Evolutionary conservation across 768 basidiomycete genomes (phyloP).

Genomic region (Phaeotremella fagi): DNA sequence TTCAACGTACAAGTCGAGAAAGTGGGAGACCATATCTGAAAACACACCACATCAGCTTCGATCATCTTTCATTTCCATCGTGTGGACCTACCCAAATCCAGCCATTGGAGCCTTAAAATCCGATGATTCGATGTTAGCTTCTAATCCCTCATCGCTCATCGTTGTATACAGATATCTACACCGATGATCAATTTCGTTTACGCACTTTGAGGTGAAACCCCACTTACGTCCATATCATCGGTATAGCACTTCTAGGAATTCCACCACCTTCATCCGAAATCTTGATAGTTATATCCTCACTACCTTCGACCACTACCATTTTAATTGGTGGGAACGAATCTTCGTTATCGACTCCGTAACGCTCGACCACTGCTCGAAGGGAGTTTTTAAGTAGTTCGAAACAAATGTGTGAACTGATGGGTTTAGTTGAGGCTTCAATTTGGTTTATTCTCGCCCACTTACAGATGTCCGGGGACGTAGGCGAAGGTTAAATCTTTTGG

Average conservation of each 20-base stretch:
- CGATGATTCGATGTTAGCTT: conserved; percentile 53
- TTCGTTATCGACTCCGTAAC: conserved; percentile 75
- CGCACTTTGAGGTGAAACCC: conserved; percentile 39
- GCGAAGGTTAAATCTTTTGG: conserved; percentile 78
- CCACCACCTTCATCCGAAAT: conserved; percentile 96
- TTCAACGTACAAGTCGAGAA: conserved; percentile 69
- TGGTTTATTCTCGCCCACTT: conserved; percentile 16
- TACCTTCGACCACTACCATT: conserved; percentile 93
- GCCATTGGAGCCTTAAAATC: conserved; percentile 97
- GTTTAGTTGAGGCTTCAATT: neutral
- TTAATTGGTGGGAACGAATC: conserved; percentile 82
- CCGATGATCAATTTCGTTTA: no score
- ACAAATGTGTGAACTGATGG: conserved; percentile 71
- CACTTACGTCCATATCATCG: conserved; percentile 98
- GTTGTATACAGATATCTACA: conserved; percentile 49
- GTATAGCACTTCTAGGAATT: conserved; percentile 69
- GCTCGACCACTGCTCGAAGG: conserved; percentile 89
- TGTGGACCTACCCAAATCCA: conserved; percentile 55
- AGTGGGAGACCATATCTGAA: conserved; percentile 88
- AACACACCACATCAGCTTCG: conserved; percentile 48
- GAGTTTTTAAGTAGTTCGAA: conserved; percentile 99
- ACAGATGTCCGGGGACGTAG: conserved; percentile 91
- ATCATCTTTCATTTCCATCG: neutral
- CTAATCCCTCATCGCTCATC: conserved; percentile 64
- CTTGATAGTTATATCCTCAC: conserved; percentile 98